Conservation (phyloP, 192 early-diverging fungal genomes). For the Rhizophagus sp. region DNA sequence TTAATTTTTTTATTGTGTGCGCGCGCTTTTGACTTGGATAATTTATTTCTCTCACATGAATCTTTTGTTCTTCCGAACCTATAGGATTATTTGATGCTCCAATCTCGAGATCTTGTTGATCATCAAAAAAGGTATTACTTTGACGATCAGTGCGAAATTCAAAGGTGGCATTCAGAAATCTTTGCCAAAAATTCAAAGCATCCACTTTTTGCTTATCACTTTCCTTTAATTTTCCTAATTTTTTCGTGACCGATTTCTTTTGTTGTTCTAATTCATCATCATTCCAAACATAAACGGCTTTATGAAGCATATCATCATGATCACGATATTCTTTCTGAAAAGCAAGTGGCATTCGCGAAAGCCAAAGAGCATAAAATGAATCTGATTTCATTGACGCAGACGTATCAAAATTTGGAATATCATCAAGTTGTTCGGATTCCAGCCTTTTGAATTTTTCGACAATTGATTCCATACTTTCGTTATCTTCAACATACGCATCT, state of each 20-base stretch:
- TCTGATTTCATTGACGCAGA: slow-evolving; percentile 17
- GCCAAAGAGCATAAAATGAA: slow-evolving; percentile 39
- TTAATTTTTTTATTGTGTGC: neutral
- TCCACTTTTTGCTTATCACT: slow-evolving; percentile 39
- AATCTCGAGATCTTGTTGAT: neutral
- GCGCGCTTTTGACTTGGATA: neutral
- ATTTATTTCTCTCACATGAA: neutral
- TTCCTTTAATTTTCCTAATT: slow-evolving; percentile 47
- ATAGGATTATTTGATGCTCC: neutral
- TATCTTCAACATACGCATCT: slow-evolving; percentile 50
- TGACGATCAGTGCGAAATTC: slow-evolving; percentile 17
- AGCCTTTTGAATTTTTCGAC: slow-evolving; percentile 47
- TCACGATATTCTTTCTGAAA: slow-evolving; percentile 39
- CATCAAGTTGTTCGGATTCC: slow-evolving; percentile 30
- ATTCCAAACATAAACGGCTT: slow-evolving; percentile 40
- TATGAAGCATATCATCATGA: slow-evolving; percentile 39
- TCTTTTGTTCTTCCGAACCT: neutral
- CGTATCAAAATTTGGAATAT: neutral
- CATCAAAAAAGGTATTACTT: neutral
- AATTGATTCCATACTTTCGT: slow-evolving; percentile 47
- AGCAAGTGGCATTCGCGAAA: slow-evolving; percentile 32
- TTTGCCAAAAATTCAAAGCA: slow-evolving; percentile 40
- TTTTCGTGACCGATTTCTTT: slow-evolving; percentile 35
- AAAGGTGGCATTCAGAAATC: slow-evolving; percentile 39
- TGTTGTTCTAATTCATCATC: slow-evolving; percentile 36